Conservation (phyloP, 176 grass and related monocot genomes). For the Oryza rufipogon region DNA sequence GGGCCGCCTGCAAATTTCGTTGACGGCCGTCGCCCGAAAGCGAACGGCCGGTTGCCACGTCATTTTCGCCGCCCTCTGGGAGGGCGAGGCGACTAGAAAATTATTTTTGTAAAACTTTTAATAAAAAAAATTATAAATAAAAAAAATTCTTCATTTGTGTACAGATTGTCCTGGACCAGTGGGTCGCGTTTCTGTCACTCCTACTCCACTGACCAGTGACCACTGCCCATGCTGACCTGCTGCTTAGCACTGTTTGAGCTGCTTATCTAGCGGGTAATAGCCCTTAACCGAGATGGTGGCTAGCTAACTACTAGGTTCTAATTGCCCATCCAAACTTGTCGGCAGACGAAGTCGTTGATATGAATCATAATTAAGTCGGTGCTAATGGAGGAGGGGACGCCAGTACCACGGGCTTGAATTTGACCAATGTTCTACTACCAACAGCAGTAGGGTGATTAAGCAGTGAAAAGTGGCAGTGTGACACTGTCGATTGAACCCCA, state of each 20-base stretch:
- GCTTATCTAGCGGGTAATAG: neutral
- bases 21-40: too few relatives aligned
- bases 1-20: too few relatives aligned
- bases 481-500: neutral
- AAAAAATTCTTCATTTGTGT: conserved; percentile 11
- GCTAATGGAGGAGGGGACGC: neutral
- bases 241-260: neutral
- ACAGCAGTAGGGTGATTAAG: neutral
- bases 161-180: neutral
- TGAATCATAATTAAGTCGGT: neutral
- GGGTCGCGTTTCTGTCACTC: conserved; percentile 13
- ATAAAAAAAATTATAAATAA: too few relatives aligned
- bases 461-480: neutral
- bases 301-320: conserved; percentile 20
- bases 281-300: neutral
- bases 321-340: neutral
- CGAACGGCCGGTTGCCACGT: too few relatives aligned
- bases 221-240: conserved; percentile 16
- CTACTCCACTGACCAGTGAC: neutral
- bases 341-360: neutral
- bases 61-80: too few relatives aligned
- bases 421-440: neutral
- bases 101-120: too few relatives aligned
- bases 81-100: too few relatives aligned
- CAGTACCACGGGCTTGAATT: neutral